phyloP scores from a whole-genome alignment of 2,329 filamentous ascomycete genomes.

The Botrytis hyacinthi region DNA sequence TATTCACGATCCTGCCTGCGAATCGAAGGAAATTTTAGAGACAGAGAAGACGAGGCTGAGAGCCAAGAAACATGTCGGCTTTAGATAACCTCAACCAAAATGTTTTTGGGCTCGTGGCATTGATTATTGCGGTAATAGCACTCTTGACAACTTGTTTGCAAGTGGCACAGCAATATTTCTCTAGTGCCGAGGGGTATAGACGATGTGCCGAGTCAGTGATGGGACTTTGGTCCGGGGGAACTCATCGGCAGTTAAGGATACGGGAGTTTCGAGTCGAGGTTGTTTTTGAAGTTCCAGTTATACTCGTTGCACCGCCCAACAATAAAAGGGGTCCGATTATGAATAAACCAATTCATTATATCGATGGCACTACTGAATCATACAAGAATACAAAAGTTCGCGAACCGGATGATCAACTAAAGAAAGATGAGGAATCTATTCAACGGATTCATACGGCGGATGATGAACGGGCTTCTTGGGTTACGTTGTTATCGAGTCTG shows the following conservation, averaged over 20 bases:
- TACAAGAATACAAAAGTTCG: constrained; percentile 32
- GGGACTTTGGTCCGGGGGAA: constrained; percentile 38
- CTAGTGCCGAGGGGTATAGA: constrained; percentile 41
- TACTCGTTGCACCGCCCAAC: constrained; percentile 35
- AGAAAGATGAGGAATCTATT: constrained; percentile 23
- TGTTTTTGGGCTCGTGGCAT: constrained; percentile 37
- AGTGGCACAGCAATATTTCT: constrained; percentile 42
- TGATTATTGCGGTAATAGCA: constrained; percentile 40
- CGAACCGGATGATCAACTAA: constrained; percentile 5
- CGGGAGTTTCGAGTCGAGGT: constrained; percentile 42
- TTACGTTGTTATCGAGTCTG: constrained; percentile 49
- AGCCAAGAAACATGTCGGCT: constrained; percentile 6
- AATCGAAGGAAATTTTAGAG: neutral
- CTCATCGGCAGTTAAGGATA: constrained; percentile 36
- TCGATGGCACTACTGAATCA: constrained; percentile 32
- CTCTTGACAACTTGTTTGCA: constrained; percentile 38
- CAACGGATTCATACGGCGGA: constrained; percentile 51
- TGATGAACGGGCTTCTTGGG: constrained; percentile 56
- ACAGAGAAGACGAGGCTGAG: neutral
- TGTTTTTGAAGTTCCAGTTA: constrained; percentile 41
- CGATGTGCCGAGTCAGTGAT: constrained; percentile 33
- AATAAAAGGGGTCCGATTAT: constrained; percentile 36
- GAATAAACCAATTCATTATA: constrained; percentile 29
- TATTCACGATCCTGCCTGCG: neutral
- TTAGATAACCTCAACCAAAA: constrained; percentile 35